phyloP scores from a whole-genome alignment of 2,329 filamentous ascomycete species.

The Leptographium wingfieldii region DNA sequence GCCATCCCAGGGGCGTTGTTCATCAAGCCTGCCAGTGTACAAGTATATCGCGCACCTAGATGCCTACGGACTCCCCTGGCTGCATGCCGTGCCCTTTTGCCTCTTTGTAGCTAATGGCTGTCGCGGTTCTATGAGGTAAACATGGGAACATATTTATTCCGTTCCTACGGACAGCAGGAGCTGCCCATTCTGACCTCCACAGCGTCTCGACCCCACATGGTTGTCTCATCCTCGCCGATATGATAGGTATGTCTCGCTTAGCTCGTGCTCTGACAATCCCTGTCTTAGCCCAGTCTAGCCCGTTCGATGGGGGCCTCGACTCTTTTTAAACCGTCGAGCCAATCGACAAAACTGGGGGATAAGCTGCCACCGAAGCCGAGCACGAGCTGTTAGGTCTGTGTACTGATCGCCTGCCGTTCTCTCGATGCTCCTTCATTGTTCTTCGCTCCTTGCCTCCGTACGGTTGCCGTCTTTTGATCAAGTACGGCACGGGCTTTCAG shows the following conservation, averaged over 20 bases:
- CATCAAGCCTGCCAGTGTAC: too few species aligned
- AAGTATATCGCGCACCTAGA: too few species aligned
- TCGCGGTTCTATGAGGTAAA: neutral
- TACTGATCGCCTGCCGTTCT: too few species aligned
- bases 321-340: neutral
- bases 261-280: neutral
- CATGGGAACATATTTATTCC: neutral
- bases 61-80: too few species aligned
- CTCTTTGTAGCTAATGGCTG: too few species aligned
- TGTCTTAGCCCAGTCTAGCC: slow-evolving; percentile 1
- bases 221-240: neutral
- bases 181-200: too few species aligned
- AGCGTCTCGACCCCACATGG: neutral
- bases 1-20: too few species aligned
- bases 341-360: neutral
- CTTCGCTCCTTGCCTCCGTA: too few species aligned
- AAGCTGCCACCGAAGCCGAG: neutral
- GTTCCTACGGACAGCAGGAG: too few species aligned
- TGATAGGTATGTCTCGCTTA: neutral
- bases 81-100: neutral
- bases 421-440: too few species aligned
- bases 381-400: neutral
- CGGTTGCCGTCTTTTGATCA: too few species aligned
- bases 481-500: too few species aligned
- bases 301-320: slow-evolving; percentile 8